These are phyloP conservation scores for Alnus rubra DNA, from an alignment of 306 rosid genomes.

Conservation along the genomic window DNA sequence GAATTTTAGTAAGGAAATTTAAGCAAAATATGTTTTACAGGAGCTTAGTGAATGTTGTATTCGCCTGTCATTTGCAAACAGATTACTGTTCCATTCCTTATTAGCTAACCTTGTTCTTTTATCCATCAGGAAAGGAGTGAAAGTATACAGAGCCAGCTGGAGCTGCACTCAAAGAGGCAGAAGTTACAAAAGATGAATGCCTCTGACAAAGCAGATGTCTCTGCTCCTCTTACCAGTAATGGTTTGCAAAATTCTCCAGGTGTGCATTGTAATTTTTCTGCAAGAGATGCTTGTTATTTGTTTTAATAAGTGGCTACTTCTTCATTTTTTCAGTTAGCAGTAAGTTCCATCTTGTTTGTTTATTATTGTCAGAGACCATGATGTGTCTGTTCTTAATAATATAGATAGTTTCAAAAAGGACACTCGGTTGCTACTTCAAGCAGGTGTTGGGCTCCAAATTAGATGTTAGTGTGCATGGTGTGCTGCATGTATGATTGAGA, in stretches of 20 bases:
- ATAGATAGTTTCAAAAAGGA: not conserved
- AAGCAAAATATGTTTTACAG: not conserved
- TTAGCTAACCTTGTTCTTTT: not conserved
- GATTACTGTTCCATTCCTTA: not conserved
- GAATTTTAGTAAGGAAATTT: not conserved
- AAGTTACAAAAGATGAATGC: constrained; percentile 55
- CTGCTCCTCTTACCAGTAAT: constrained; percentile 27
- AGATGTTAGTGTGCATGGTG: not conserved
- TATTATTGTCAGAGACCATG: not conserved
- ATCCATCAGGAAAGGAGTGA: constrained; percentile 56
- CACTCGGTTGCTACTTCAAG: not conserved
- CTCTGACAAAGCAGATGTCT: constrained; percentile 48
- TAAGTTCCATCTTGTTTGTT: not conserved
- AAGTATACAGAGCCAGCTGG: constrained; percentile 41
- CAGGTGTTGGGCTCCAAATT: not conserved
- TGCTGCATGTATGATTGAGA: not conserved
- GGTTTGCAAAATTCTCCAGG: constrained; percentile 61
- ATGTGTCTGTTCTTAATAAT: not conserved
- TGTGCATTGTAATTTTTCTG: constrained; percentile 30
- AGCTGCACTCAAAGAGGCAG: constrained; percentile 44
- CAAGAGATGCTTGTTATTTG: constrained; percentile 2
- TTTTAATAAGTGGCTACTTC: constrained; percentile 8
- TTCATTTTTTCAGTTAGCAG: not conserved
- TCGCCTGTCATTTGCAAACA: not conserved
- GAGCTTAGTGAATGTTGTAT: not conserved